phyloP scores from a whole-genome alignment of 306 rosid species.

The Mucuna pruriens region DNA sequence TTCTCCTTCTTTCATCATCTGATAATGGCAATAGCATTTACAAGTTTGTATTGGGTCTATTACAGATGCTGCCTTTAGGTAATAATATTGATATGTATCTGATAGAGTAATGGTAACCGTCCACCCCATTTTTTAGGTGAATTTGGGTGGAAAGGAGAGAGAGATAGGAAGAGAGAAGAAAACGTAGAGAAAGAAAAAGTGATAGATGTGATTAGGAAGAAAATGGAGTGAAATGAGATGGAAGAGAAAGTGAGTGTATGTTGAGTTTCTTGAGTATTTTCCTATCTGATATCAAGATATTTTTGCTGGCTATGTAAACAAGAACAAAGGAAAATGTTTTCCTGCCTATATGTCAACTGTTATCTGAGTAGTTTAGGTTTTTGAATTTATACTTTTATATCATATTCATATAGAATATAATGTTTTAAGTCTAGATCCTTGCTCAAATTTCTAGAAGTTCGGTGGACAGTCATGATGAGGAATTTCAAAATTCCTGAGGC shows the following conservation, averaged over 20 bases:
- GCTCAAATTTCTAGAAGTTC: slow-evolving; percentile 14
- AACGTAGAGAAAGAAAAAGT: neutral
- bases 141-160: neutral
- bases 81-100: neutral
- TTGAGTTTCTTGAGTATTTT: neutral
- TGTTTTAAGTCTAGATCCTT: neutral
- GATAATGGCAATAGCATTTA: neutral
- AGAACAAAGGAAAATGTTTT: slow-evolving; percentile 4
- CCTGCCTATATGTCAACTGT: neutral
- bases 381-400: neutral
- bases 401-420: neutral
- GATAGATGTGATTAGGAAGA: neutral
- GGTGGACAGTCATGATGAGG: neutral
- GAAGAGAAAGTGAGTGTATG: neutral
- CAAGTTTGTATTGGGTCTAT: neutral
- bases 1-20: neutral
- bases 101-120: neutral
- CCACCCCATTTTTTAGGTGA: neutral
- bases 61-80: neutral
- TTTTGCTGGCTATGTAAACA: neutral
- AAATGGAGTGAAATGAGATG: neutral
- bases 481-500: neutral
- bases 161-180: neutral
- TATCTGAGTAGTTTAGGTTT: slow-evolving; percentile 4
- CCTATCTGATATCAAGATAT: neutral